A percentile compares a stretch with the other conserved stretches of the same genome.
These are phyloP conservation scores for Candida anutae DNA, from an alignment of 1,139 yeast genomes.

Conservation along the genomic window DNA sequence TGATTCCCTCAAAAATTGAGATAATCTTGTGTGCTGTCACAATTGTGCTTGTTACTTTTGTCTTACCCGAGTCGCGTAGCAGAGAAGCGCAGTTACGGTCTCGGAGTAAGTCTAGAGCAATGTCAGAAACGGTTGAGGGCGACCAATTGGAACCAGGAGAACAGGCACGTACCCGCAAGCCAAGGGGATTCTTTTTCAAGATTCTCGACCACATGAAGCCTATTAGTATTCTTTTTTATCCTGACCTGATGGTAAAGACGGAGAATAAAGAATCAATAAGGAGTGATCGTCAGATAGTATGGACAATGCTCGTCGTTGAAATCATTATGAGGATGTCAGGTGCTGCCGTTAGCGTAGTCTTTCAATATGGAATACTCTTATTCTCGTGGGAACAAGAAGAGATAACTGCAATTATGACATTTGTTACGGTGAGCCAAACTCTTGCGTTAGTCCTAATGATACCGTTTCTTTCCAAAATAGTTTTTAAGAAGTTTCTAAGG, in stretches of 20 bases:
- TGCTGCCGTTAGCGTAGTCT: slow-evolving; percentile 37
- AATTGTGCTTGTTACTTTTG: slow-evolving; percentile 13
- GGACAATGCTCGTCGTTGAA: slow-evolving; percentile 41
- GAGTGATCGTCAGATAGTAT: slow-evolving; percentile 23
- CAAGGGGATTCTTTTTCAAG: neutral
- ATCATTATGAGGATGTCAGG: slow-evolving; percentile 6
- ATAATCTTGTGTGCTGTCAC: neutral
- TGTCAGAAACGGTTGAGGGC: too few relatives aligned
- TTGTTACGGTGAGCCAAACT: slow-evolving; percentile 40
- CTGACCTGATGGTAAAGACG: slow-evolving; percentile 18
- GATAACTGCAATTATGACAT: slow-evolving; percentile 53
- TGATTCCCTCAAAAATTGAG: slow-evolving; percentile 1
- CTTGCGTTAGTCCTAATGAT: slow-evolving; percentile 23
- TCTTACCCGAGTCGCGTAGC: slow-evolving; percentile 47
- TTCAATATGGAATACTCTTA: slow-evolving; percentile 50
- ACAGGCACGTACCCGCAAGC: neutral
- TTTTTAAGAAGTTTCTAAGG: slow-evolving; percentile 16
- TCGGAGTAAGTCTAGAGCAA: neutral
- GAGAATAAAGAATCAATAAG: slow-evolving; percentile 4
- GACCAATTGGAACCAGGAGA: neutral
- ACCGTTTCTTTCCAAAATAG: slow-evolving; percentile 21
- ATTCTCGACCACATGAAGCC: slow-evolving; percentile 36
- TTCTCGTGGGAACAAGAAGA: slow-evolving; percentile 56
- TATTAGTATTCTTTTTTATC: slow-evolving; percentile 33
- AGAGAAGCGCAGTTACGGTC: slow-evolving; percentile 18